Evolutionary conservation across 2,329 filamentous ascomycete genomes (phyloP).

Genomic region (Beauveria pseudobassiana): DNA sequence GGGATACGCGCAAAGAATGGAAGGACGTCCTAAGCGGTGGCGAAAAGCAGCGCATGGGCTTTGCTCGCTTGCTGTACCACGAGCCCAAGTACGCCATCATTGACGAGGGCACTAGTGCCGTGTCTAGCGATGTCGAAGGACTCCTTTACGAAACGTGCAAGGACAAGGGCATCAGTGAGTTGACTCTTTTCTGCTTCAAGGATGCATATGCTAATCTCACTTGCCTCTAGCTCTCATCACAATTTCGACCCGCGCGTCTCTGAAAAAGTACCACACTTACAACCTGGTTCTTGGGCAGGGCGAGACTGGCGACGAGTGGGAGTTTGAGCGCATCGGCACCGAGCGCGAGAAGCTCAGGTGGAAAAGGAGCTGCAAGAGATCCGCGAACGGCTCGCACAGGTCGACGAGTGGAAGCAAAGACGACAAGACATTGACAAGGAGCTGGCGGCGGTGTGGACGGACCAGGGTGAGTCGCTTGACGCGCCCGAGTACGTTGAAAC

Average conservation of each 20-base stretch:
- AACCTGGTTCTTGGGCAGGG: constrained; percentile 81
- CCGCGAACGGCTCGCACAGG: constrained; percentile 68
- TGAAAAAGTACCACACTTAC: constrained; percentile 93
- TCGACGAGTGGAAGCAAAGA: constrained; percentile 75
- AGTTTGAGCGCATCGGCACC: constrained; percentile 88
- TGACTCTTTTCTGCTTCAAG: neutral
- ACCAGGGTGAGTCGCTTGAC: constrained; percentile 39
- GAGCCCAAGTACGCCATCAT: constrained; percentile 92
- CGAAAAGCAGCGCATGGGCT: constrained; percentile 92
- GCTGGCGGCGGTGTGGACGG: constrained; percentile 57
- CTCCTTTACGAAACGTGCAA: constrained; percentile 90
- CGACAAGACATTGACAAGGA: constrained; percentile 77
- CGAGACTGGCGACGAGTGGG: constrained; percentile 77
- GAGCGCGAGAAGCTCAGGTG: constrained; percentile 88
- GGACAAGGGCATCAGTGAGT: constrained; percentile 81
- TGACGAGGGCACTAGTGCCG: constrained; percentile 91
- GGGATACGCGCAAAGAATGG: constrained; percentile 96
- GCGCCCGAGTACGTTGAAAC: constrained; percentile 36
- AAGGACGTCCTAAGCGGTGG: constrained; percentile 96
- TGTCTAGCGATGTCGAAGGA: constrained; percentile 90
- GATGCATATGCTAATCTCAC: constrained; percentile 14
- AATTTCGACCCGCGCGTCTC: constrained; percentile 84
- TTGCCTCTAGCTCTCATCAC: constrained; percentile 69
- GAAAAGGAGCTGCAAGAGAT: constrained; percentile 86
- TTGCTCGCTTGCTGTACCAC: constrained; percentile 86